Evolutionary conservation across 495 filamentous ascomycete genomes (phyloP).

Genomic region (Xylaria venustula): DNA sequence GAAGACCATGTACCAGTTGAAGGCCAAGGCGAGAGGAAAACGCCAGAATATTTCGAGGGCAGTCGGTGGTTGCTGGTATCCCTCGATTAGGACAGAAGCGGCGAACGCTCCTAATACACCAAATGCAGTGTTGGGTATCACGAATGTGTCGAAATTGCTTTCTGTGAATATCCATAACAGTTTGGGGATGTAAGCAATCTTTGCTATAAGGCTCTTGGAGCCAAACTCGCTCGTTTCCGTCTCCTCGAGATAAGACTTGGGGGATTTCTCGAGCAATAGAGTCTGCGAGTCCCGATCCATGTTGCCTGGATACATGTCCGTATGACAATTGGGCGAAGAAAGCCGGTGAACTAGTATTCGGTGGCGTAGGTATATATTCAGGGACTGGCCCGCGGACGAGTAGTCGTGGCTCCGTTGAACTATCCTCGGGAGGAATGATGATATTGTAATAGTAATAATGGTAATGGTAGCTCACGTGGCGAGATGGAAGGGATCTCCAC

Average conservation of each 20-base stretch:
- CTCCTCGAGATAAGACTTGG: neutral
- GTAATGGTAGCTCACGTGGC: neutral
- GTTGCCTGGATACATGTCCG: neutral
- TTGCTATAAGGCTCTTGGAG: slow-evolving; percentile 5
- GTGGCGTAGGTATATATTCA: neutral
- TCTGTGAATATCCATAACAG: slow-evolving; percentile 37
- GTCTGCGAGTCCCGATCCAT: neutral
- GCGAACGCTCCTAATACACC: slow-evolving; percentile 35
- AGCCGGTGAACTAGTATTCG: neutral
- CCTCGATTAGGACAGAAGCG: slow-evolving; percentile 12
- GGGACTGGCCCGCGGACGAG: neutral
- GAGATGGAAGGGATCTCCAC: neutral
- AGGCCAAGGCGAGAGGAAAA: slow-evolving; percentile 23
- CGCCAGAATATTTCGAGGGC: slow-evolving; percentile 17
- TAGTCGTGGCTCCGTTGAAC: neutral
- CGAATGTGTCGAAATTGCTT: slow-evolving; percentile 42
- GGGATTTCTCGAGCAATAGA: slow-evolving; percentile 8
- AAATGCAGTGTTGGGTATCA: slow-evolving; percentile 31
- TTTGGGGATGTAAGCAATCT: slow-evolving; percentile 6
- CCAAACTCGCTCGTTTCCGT: slow-evolving; percentile 8
- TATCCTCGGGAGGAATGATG: neutral
- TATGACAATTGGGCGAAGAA: neutral
- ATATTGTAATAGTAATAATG: no score
- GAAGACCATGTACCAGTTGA: slow-evolving; percentile 37
- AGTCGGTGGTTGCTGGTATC: slow-evolving; percentile 21